Base-by-base conservation (phyloP, 495 filamentous ascomycete genomes). In the Durotheca rogersii region DNA sequence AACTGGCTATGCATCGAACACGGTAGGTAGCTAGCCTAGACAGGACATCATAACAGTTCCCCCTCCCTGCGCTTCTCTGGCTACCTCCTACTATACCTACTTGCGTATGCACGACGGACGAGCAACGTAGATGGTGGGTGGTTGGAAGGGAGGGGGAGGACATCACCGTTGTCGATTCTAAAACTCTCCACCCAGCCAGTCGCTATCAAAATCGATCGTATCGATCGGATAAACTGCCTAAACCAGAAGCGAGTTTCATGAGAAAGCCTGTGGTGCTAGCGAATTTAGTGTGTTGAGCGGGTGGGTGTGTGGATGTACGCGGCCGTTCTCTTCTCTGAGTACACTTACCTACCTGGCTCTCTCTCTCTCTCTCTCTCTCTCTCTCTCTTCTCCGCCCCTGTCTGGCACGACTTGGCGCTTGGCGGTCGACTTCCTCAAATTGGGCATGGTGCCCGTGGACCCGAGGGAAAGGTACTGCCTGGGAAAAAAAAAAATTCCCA, bases 391-490 rank as follows among this genome's bases (percentile, higher is more conserved):
- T n/a, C n/a, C n/a, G n/a, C n/a, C n/a, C n/a, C n/a, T n/a, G n/a
- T n/a, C n/a, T n/a, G 19, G n/a, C 20, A 35, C 23, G 44, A 48
- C 55, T 47, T 53, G 46, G 41, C 50, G 16, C 50, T 59, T 50
- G 56, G 35, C n/a, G n/a, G n/a, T n/a, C n/a, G n/a, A n/a, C n/a
- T n/a, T n/a, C n/a, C 36, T 59, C 41, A 54, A 46, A 54, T 51
- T 46, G 27, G 50, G 46, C 49, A 45, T 52, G 33, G 47, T 35
- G 21, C 43, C 43, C 42, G 23, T 9, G 38, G 51, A 58, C 54
- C 54, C 54, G 54, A 58, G 54, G 54, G 54, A 52, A 52, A 49
- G 54, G 54, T 58, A 58, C 54, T 53, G 48, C 37, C 48, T 44
- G 44, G 53, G 53, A 32, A 47, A 27, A 27, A 27, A 53, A 58